Evolutionary conservation across 108 stramenopile genomes (phyloP).

Genomic region (Nitzschia putrida): DNA sequence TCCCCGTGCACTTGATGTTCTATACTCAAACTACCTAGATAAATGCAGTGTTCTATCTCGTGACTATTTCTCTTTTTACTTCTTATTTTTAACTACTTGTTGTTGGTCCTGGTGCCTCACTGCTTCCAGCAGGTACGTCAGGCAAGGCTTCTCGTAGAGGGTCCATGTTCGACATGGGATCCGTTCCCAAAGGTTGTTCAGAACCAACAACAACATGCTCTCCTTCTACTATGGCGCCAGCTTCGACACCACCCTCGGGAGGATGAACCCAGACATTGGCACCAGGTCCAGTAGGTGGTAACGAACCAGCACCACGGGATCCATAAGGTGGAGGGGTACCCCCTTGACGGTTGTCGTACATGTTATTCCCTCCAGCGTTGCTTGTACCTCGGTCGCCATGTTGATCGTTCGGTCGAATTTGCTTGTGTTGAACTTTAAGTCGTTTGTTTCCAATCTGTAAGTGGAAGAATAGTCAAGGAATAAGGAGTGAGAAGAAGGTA

Average conservation of each 20-base stretch:
- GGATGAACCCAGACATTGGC: conserved; percentile 18
- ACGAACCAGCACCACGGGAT: neutral
- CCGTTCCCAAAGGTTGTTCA: conserved; percentile 8
- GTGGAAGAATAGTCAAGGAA: neutral
- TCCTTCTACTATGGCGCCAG: conserved; percentile 2
- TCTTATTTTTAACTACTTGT: conserved; percentile 1
- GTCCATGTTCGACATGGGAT: conserved; percentile 40
- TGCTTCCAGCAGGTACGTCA: conserved; percentile 18
- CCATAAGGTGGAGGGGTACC: neutral
- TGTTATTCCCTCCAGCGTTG: conserved; percentile 10
- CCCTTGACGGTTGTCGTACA: neutral
- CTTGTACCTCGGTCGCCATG: conserved; percentile 3
- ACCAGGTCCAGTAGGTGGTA: conserved; percentile 46
- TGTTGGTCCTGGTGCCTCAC: neutral
- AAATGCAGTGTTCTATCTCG: too few species aligned
- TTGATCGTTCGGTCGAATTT: conserved; percentile 40
- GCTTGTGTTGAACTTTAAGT: conserved; percentile 88
- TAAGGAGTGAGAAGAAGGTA: conserved; percentile 2
- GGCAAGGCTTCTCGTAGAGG: conserved; percentile 39
- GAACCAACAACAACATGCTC: neutral
- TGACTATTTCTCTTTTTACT: neutral
- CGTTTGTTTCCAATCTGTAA: conserved; percentile 85
- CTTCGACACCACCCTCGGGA: conserved; percentile 5
- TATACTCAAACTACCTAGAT: neutral
- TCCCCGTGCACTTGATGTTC: neutral